Percentiles rank a stretch among this genome's conserved stretches.
Conservation (phyloP, 768 basidiomycete species). For the Termitomyces titanicus region DNA sequence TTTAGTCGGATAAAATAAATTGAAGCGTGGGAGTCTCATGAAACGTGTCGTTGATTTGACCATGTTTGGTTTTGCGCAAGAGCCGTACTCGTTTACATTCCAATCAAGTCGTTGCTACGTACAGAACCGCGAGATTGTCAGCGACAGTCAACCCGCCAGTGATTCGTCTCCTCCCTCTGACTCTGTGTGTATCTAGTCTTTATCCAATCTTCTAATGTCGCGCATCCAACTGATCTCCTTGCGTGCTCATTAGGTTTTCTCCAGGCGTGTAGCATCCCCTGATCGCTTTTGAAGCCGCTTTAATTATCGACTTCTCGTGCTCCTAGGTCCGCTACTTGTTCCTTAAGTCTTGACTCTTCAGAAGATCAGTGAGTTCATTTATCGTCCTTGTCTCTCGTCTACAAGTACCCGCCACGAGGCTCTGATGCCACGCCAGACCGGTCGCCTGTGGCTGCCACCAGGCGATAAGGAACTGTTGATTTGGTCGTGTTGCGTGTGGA, state of each 20-base stretch:
- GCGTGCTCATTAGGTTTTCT: constrained; percentile 14
- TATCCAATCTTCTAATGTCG: background rate
- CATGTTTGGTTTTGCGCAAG: constrained; percentile 33
- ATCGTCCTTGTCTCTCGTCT: constrained; percentile 7
- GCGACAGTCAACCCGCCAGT: constrained; percentile 33
- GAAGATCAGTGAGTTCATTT: constrained; percentile 15
- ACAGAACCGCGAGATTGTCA: constrained; percentile 36
- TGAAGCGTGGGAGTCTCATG: constrained; percentile 16
- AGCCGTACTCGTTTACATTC: constrained; percentile 32
- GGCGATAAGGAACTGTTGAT: constrained; percentile 22
- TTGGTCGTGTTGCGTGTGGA: constrained; percentile 10
- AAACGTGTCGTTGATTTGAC: constrained; percentile 27
- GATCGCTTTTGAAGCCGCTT: constrained; percentile 23
- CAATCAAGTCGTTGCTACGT: constrained; percentile 44
- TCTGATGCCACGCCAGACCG: constrained; percentile 33
- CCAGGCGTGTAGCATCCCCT: constrained; percentile 23
- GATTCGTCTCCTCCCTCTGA: constrained; percentile 17
- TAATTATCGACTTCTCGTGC: constrained; percentile 28
- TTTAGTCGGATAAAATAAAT: constrained; percentile 4
- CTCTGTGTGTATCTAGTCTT: constrained; percentile 14
- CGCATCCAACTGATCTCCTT: background rate
- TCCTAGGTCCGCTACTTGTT: constrained; percentile 17
- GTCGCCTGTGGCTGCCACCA: constrained; percentile 18
- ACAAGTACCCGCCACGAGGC: constrained; percentile 36
- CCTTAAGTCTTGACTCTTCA: constrained; percentile 17